Base-by-base conservation (phyloP, 352 stramenopile genomes). In the Globisporangium uncinulatum region DNA sequence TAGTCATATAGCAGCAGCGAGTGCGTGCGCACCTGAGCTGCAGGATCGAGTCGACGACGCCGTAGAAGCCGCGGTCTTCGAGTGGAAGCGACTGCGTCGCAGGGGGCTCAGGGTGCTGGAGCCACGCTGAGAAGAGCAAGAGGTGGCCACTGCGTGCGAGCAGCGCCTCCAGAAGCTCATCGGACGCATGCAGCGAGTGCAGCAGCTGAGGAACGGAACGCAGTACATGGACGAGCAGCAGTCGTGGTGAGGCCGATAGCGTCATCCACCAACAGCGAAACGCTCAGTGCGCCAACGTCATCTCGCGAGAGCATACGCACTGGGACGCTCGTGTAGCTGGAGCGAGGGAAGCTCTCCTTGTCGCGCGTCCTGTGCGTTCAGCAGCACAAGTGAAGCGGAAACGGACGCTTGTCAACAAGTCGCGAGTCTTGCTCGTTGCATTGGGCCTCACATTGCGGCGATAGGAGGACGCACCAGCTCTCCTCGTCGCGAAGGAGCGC, bases 291-390 rank as follows among this genome's bases (percentile, higher is more conserved):
- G n/a, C n/a, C n/a, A n/a, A 29, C 24, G 24, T 29, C 24, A 29
- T 29, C 24, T 29, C 24, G 24, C 4, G 24, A 29, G 37, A 36
- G 20, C 19, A 3, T 0, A 61, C 57, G 49, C 57, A 88, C 81
- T 51, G 86, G 68, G n/a, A 88, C 57, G 54, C 79, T 59, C 17
- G 81, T 92, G 64, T 89, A 92, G 44, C 75, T 87, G 3, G 81
- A 92, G 17, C 79, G 75, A 1, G 81, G 81, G 54, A 89, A 92
- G 59, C 81, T 92, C 19, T 92, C 81, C 59, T 88, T 87, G 57
- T 92, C 81, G 4, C 79, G 81, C 15, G 61, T 83, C 81, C 81
- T 89, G 54, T 6, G n/a, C 8, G 3, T 21, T 5, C 32, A 46
- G 41, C 5, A 11, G 41, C 15, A 10, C 41, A 46, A 21, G 5